Evolutionary conservation across 495 filamentous ascomycete genomes (phyloP).

Genomic region (Hyaloscypha variabilis): DNA sequence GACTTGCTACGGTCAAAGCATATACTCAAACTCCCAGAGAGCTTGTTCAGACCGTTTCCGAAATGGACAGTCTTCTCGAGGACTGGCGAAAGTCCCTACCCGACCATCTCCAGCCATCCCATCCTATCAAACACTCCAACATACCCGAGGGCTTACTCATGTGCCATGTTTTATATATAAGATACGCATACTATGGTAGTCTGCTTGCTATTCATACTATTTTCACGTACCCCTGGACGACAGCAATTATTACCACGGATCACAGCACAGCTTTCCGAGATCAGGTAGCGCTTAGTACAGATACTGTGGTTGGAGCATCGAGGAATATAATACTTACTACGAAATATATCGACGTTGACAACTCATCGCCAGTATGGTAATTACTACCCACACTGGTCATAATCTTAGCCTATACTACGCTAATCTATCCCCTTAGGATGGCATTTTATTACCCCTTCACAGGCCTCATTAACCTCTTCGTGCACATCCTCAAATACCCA

Average conservation of each 20-base stretch:
- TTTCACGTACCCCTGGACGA: conserved; percentile 12
- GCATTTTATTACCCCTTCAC: conserved; percentile 3
- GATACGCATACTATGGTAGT: conserved; percentile 7
- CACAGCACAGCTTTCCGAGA: neutral
- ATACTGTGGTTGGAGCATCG: conserved; percentile 10
- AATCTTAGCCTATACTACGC: neutral
- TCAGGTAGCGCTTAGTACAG: neutral
- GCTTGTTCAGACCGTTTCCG: neutral
- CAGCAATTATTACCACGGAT: neutral
- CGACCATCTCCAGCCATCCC: neutral
- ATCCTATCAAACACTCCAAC: neutral
- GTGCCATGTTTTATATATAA: neutral
- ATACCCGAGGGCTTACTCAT: neutral
- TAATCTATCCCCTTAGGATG: neutral
- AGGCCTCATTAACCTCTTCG: conserved; percentile 19
- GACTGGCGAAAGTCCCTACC: neutral
- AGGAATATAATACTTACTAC: conserved; percentile 22
- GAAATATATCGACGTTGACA: conserved; percentile 15
- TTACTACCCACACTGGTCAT: neutral
- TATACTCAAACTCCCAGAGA: neutral
- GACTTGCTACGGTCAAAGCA: neutral
- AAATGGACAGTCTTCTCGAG: neutral
- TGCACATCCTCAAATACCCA: conserved; percentile 20
- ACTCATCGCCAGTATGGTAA: conserved; percentile 11
- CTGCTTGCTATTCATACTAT: conserved; percentile 6